Evolutionary conservation across 2,329 filamentous ascomycete genomes (phyloP).

Genomic region (Pseudogymnoascus sp.): DNA sequence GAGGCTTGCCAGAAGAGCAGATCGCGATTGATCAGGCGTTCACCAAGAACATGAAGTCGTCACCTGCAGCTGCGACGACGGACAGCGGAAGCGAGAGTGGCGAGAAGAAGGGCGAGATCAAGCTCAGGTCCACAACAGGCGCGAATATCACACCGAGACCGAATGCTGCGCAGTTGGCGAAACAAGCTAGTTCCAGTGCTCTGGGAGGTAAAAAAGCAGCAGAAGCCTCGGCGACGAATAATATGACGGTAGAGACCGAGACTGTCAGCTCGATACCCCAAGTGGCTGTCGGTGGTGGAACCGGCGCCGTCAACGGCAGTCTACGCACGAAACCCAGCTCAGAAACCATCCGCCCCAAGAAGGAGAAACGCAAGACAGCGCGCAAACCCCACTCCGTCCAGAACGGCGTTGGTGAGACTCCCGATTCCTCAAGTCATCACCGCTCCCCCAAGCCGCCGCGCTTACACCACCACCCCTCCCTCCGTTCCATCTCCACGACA

Average conservation of each 20-base stretch:
- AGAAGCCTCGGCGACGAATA: conserved; percentile 65
- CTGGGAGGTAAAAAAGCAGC: conserved; percentile 54
- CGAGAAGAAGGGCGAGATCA: conserved; percentile 43
- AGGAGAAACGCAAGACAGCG: conserved; percentile 74
- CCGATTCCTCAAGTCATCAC: conserved; percentile 15
- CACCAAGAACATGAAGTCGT: conserved; percentile 36
- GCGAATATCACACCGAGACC: conserved; percentile 41
- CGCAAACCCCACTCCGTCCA: conserved; percentile 68
- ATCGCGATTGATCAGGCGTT: conserved; percentile 24
- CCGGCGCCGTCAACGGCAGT: conserved; percentile 57
- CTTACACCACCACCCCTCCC: not conserved
- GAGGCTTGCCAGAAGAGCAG: conserved; percentile 36
- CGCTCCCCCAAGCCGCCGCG: not conserved
- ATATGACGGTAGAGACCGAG: conserved; percentile 97
- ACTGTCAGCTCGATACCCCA: conserved; percentile 88
- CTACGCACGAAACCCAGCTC: conserved; percentile 80
- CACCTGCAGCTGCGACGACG: conserved; percentile 35
- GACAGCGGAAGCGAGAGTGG: conserved; percentile 63
- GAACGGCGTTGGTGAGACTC: conserved; percentile 62
- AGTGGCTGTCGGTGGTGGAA: conserved; percentile 61
- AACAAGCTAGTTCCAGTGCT: conserved; percentile 56
- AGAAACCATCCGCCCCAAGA: conserved; percentile 93
- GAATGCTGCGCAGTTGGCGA: conserved; percentile 48
- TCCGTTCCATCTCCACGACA: not conserved
- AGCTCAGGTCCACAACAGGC: conserved; percentile 25